Base-by-base conservation (phyloP, 2,329 filamentous ascomycete species). In the Domatiomyces globalis region DNA sequence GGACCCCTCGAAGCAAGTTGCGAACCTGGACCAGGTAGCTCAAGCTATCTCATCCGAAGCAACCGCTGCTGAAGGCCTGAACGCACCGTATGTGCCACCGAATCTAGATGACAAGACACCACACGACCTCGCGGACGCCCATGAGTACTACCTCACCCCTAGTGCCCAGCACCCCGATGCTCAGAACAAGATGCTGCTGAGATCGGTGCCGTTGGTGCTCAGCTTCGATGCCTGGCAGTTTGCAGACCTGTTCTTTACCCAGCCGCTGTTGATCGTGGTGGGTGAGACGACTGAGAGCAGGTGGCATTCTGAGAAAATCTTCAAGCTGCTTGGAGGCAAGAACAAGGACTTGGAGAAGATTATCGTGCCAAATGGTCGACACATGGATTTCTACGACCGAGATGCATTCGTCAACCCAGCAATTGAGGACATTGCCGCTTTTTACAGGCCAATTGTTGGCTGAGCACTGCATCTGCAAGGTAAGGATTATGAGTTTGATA, bases 351-450 rank as follows among this genome's bases (percentile, higher is more conserved):
- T 6, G 22, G 22, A 25, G 22, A 58, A 58, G 44, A 36, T 56
- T 18, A 39, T 55, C 15, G 54, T 45, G 45, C 8, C 56, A 58
- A 43, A 56, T 56, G 52, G 56, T 53, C 47, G 45, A 10, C 56
- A 58, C 46, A 56, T 56, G 52, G 56, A 55, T 44, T 55, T 56
- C 43, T 56, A 58, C 36, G 51, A 58, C 33, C 45, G 56, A 27
- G 29, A 48, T 43, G 15, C 52, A 25, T 57, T 54, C 54, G 53
- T 54, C 43, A 51, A 50, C 15, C 53, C 29, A 25, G 53, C 53
- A 9, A 51, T 51, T 18, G 48, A 57, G 42, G 45, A 57, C 48
- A 27, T 51, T 48, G 44, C 51, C 7, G 46, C 50, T n/a, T 56
- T 56, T 50, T 56, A 51, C 48, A 53, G 58, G 49, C 22, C 22